Evolutionary conservation across 176 grass and related monocot species (phyloP).

Genomic region (Tillandsia leiboldiana): DNA sequence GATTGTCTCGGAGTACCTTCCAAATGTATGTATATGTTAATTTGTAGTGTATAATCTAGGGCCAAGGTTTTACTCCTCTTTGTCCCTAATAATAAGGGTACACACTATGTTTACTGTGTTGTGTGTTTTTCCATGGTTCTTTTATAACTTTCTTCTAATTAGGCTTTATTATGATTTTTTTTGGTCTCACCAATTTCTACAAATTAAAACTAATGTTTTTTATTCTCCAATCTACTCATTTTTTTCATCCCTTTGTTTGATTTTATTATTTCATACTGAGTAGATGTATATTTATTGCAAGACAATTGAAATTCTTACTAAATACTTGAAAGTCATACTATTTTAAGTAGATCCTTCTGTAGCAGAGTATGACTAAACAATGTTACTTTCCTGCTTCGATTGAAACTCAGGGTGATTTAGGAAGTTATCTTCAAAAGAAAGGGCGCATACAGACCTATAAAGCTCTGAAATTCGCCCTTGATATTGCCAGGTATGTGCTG

Average conservation of each 20-base stretch:
- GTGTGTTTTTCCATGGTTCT: not conserved
- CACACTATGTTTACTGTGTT: not conserved
- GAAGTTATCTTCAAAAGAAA: conserved; percentile 70
- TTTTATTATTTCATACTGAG: not conserved
- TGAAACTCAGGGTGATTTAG: conserved; percentile 67
- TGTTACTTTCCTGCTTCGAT: conserved; percentile 19
- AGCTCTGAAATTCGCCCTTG: conserved; percentile 78
- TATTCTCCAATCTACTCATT: not conserved
- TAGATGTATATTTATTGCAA: not conserved
- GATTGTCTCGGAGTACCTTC: conserved; percentile 92
- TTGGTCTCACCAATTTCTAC: not conserved
- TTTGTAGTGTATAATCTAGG: not conserved
- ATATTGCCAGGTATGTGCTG: conserved; percentile 69
- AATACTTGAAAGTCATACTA: not conserved
- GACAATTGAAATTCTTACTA: not conserved
- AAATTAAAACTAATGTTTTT: not conserved
- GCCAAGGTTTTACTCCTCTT: not conserved
- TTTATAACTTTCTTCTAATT: not conserved
- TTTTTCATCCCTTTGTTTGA: not conserved
- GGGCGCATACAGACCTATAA: conserved; percentile 49
- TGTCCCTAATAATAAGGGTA: not conserved
- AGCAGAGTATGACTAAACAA: conserved; percentile 2
- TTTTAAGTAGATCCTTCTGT: not conserved
- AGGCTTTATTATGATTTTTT: not conserved
- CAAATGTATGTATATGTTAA: conserved; percentile 44